A percentile compares a stretch with the other conserved stretches of the same genome.
phyloP scores from a whole-genome alignment of 331 rosid genomes.

The Quercus tomentella region DNA sequence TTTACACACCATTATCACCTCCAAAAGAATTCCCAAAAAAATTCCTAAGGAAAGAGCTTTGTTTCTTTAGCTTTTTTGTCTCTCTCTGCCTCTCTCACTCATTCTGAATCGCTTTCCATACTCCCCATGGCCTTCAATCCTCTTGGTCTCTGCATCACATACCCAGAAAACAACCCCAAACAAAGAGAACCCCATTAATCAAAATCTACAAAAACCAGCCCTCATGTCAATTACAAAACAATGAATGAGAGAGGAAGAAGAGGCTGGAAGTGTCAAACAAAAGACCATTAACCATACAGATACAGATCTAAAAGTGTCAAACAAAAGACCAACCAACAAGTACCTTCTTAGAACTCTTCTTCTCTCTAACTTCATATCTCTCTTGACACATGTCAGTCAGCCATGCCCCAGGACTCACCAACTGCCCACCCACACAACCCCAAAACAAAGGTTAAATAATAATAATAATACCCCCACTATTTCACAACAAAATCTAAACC shows the following conservation, averaged over 20 bases:
- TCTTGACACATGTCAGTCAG: slow-evolving; percentile 86
- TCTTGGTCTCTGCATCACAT: slow-evolving; percentile 47
- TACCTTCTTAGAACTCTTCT: slow-evolving; percentile 85
- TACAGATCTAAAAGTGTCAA: too few species aligned
- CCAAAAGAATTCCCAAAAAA: slow-evolving; percentile 11
- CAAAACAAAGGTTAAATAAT: neutral
- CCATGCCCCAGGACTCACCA: slow-evolving; percentile 92
- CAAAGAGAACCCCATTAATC: neutral
- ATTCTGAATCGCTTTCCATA: slow-evolving; percentile 72
- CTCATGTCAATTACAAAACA: neutral
- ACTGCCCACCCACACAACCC: slow-evolving; percentile 31
- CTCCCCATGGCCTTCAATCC: slow-evolving; percentile 70
- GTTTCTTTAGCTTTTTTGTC: neutral
- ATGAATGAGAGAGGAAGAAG: neutral
- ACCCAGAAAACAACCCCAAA: neutral
- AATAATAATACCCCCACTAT: too few species aligned
- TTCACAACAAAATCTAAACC: neutral
- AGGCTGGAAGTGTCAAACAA: neutral
- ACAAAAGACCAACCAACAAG: too few species aligned
- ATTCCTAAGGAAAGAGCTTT: neutral
- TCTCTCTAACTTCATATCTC: slow-evolving; percentile 89
- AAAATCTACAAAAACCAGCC: neutral
- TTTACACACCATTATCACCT: neutral
- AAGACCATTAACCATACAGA: neutral
- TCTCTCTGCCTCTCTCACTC: neutral